Evolutionary conservation across 495 filamentous ascomycete genomes (phyloP).

Genomic region (Stereocaulon alpinum): DNA sequence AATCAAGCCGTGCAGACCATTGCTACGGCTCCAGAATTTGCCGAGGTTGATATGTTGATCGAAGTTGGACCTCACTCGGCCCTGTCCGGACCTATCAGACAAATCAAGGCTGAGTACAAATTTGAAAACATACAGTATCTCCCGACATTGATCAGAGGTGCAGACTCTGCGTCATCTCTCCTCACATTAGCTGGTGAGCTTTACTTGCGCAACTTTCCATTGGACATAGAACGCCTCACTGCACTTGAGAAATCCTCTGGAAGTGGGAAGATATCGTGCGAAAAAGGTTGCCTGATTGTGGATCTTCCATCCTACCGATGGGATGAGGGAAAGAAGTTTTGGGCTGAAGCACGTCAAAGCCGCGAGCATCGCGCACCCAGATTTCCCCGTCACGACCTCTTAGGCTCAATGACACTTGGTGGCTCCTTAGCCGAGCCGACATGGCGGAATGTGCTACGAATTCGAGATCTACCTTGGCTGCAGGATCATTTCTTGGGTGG

Average conservation of each 20-base stretch:
- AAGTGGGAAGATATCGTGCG: not conserved
- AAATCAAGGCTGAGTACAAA: not conserved
- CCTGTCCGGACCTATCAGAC: slow-evolving; percentile 23
- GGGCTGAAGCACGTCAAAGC: slow-evolving; percentile 39
- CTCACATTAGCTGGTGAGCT: slow-evolving; percentile 24
- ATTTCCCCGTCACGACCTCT: slow-evolving; percentile 31
- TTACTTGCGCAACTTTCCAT: slow-evolving; percentile 20
- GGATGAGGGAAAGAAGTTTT: slow-evolving; percentile 28
- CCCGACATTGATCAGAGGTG: slow-evolving; percentile 21
- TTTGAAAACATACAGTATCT: slow-evolving; percentile 19
- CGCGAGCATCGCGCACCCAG: slow-evolving; percentile 21
- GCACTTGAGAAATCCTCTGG: not conserved
- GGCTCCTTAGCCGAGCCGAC: slow-evolving; percentile 22
- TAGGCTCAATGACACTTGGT: slow-evolving; percentile 29
- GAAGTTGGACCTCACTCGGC: slow-evolving; percentile 54
- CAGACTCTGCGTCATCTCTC: slow-evolving; percentile 22
- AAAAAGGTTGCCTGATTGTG: slow-evolving; percentile 4
- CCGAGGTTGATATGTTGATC: slow-evolving; percentile 24
- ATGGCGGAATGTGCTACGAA: slow-evolving; percentile 29
- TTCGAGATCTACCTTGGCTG: slow-evolving; percentile 30
- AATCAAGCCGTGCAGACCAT: not conserved
- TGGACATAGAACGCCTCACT: slow-evolving; percentile 12
- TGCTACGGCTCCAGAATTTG: not conserved
- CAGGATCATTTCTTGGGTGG: slow-evolving; percentile 26
- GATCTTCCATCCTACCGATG: slow-evolving; percentile 37